Evolutionary conservation across 169 alveolate genomes (phyloP), one percentile per base, ranked within the genome.

Genomic region (Cryptosporidium viatorum): DNA sequence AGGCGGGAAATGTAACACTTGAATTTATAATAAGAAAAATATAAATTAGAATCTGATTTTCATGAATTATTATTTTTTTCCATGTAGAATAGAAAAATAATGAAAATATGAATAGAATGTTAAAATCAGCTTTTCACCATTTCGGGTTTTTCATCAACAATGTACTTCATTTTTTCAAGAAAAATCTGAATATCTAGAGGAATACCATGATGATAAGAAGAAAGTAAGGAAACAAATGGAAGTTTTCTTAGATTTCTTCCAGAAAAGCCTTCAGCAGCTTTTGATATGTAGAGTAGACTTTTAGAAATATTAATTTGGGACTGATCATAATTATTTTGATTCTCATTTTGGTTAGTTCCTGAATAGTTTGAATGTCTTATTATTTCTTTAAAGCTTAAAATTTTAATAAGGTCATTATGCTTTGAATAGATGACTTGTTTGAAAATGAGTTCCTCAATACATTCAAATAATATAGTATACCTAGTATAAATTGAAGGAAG

Each of bases 181-280:
- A 80, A 80, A 29, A 26, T 14, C 21, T 80, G 67, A 60, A 80
- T 80, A 12, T 65, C 68, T 26, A 80, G 67, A 26, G 89, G 89
- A 10, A 80, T 62, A 18, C 89, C 89, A 31, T 37, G 59, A 39
- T 80, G 41, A 80, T 85, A 50, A 14, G 86, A 52, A 31, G 71
- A 50, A 52, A 62, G 73, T 45, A 85, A 93, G 1, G 95, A 95
- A 50, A 91, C 92, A 62, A 94, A 94, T 18, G 96, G 96, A 7
- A 94, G 92, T 58, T 94, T 93, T 45, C 96, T 71, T 52, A 94
- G 33, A 39, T 93, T 86, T 23, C 96, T 80, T 5, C 96, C 96
- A 18, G 95, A 93, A 45, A 94, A 89, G 1, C 93, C 94, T 4
- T 89, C 71, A 43, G 93, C 70, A 62, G 43, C 59, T 55, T 69